Base-by-base conservation (phyloP, 371 early-diverging fungal genomes). In the Mortierella sp. region DNA sequence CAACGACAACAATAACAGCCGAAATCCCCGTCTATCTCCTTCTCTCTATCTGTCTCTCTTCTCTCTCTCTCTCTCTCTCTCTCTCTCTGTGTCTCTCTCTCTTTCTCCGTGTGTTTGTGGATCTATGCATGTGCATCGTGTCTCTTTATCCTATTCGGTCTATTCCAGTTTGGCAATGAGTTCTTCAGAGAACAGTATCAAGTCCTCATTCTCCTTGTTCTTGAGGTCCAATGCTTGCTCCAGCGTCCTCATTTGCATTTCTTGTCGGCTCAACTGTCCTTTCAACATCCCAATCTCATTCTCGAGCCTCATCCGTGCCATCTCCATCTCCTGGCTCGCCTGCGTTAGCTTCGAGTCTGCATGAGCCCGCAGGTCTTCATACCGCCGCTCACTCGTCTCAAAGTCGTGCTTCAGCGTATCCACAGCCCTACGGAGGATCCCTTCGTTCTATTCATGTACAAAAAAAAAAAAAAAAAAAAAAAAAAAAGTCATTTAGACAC, bases 171-270 rank as follows among this genome's bases (percentile, higher is more conserved):
- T 77, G 12, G 79, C 62, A 29, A 77, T 72, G 63, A 77, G 52
- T 46, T 77, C 79, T 26, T 77, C 79, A 4, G 69, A 69, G 29
- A 77, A 77, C 37, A 68, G 25, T 30, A 77, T 77, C 70, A 77
- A 43, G 4, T 77, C 72, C 52, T 77, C 66, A 29, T 72, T 72
- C 65, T 77, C 79, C 56, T 68, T 68, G 43, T 51, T 72, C 66
- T 77, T 77, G 52, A 64, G 64, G 51, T 77, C 79, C 23, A 77
- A 30, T 9, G 72, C 69, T 29, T 68, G 68, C 47, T 77, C 79
- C n/a, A 77, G 55, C 9, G 68, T 69, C 30, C 79, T 69, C 79
- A 72, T 66, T 28, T 77, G 79, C 63, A 66, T 60, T 50, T 77
- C 72, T 37, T 77, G 79, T 9, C 68, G 72, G 25, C 43, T 46